A percentile compares a stretch with the other conserved stretches of the same genome.
Evolutionary conservation across 768 basidiomycete species (phyloP).

Genomic region (Phaffia tasmanica): DNA sequence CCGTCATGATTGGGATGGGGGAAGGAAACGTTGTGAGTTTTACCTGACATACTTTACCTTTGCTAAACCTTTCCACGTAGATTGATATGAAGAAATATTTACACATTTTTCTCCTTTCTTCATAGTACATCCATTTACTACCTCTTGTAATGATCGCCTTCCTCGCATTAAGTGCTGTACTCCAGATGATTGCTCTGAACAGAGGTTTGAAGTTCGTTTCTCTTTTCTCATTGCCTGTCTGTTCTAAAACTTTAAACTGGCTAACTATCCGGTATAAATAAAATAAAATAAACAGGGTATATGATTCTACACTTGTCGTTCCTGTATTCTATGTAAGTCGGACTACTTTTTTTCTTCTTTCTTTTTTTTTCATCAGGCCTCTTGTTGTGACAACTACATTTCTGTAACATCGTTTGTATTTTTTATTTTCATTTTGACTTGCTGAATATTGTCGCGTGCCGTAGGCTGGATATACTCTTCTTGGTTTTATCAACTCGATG

Average conservation of each 20-base stretch:
- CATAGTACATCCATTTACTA: not conserved
- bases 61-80: not conserved
- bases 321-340: constrained; percentile 21
- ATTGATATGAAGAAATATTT: too few species aligned
- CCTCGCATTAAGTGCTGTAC: constrained; percentile 4
- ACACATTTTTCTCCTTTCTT: not conserved
- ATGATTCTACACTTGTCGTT: constrained; percentile 21
- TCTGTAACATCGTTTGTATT: too few species aligned
- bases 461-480: constrained; percentile 18
- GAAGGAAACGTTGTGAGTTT: constrained; percentile 7
- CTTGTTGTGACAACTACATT: too few species aligned
- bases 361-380: not conserved
- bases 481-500: constrained; percentile 21
- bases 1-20: constrained; percentile 22
- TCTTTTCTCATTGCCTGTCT: not conserved
- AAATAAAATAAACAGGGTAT: constrained; percentile 13
- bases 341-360: not conserved
- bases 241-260: not conserved
- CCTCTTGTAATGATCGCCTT: constrained; percentile 5
- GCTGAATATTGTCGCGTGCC: too few species aligned
- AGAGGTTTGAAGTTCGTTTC: constrained; percentile 21
- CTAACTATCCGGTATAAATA: not conserved
- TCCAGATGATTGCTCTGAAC: constrained; percentile 25
- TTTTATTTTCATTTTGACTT: too few species aligned
- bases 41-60: not conserved